These are phyloP conservation scores for Acanthamoeba triangularis DNA, from an alignment of 208 protist genomes.

Conservation along the genomic window DNA sequence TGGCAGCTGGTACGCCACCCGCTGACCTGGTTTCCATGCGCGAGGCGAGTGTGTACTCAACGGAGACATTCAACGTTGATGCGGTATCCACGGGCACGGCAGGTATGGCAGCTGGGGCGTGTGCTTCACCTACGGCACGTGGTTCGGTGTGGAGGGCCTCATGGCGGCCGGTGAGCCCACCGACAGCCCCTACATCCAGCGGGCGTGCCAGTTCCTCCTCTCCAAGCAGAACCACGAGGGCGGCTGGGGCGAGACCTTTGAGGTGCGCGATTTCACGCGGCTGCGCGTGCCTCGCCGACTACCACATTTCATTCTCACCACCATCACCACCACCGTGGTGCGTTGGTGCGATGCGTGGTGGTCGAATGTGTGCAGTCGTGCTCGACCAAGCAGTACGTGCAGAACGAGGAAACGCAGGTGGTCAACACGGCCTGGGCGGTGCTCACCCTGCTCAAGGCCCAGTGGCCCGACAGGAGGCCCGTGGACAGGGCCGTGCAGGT, in stretches of 20 bases:
- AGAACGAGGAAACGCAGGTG: conserved; percentile 93
- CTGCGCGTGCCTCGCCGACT: not conserved
- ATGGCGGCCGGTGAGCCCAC: conserved; percentile 74
- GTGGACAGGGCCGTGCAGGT: conserved; percentile 93
- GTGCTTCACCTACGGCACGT: conserved; percentile 98
- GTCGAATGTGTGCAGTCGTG: conserved; percentile 50
- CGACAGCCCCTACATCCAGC: conserved; percentile 43
- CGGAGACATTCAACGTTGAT: not conserved
- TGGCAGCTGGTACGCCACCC: conserved; percentile 90
- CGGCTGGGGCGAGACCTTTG: conserved; percentile 97
- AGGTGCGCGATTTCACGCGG: conserved; percentile 12
- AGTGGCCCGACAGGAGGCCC: conserved; percentile 88
- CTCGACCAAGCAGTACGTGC: conserved; percentile 60
- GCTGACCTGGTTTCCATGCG: not conserved
- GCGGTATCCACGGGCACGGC: not conserved
- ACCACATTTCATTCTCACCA: not conserved
- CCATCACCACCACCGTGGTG: not conserved
- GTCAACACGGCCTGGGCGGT: conserved; percentile 98
- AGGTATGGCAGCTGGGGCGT: conserved; percentile 97
- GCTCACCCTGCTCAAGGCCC: conserved; percentile 95
- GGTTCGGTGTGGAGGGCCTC: conserved; percentile 97
- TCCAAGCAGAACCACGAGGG: conserved; percentile 96
- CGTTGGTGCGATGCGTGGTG: too few species aligned
- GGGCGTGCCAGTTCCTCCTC: conserved; percentile 95
- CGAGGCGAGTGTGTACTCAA: not conserved